These are phyloP conservation scores for Suillus spraguei DNA, from an alignment of 768 basidiomycete species.

Conservation along the genomic window DNA sequence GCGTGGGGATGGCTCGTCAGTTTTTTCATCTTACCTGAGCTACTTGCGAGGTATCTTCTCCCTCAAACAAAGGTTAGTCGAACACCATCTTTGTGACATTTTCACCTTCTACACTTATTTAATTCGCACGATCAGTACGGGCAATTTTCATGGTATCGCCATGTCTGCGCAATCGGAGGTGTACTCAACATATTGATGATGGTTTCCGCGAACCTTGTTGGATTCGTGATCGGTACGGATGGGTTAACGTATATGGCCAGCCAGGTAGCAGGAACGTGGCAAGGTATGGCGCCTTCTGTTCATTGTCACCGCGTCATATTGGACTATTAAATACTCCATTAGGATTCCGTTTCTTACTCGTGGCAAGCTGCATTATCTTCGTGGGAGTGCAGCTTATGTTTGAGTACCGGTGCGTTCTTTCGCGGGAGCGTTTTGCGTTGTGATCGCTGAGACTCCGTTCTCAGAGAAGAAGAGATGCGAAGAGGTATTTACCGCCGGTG, in stretches of 20 bases:
- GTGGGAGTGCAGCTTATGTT: slow-evolving; percentile 92
- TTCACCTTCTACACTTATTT: slow-evolving; percentile 4
- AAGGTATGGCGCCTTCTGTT: slow-evolving; percentile 47
- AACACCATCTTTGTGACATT: neutral
- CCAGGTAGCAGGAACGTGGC: slow-evolving; percentile 62
- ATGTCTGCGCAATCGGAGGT: slow-evolving; percentile 79
- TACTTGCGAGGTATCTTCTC: slow-evolving; percentile 61
- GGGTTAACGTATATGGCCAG: slow-evolving; percentile 68
- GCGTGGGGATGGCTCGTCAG: slow-evolving; percentile 98
- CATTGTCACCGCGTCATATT: slow-evolving; percentile 11
- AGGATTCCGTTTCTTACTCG: slow-evolving; percentile 70
- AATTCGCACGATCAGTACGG: slow-evolving; percentile 56
- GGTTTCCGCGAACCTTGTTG: slow-evolving; percentile 92
- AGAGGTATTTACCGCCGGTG: slow-evolving; percentile 59
- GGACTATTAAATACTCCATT: neutral
- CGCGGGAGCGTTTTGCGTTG: slow-evolving; percentile 1
- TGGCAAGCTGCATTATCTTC: slow-evolving; percentile 68
- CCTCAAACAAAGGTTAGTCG: slow-evolving; percentile 60
- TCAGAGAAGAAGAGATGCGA: slow-evolving; percentile 74
- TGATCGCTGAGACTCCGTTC: slow-evolving; percentile 14
- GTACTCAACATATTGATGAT: slow-evolving; percentile 85
- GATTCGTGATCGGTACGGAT: slow-evolving; percentile 90
- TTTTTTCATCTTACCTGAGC: slow-evolving; percentile 87
- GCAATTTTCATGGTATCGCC: slow-evolving; percentile 76
- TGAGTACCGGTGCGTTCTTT: slow-evolving; percentile 76